Percentiles rank a stretch among this genome's conserved stretches.
phyloP scores from a whole-genome alignment of 306 rosid genomes.

The Erythrophleum fordii region DNA sequence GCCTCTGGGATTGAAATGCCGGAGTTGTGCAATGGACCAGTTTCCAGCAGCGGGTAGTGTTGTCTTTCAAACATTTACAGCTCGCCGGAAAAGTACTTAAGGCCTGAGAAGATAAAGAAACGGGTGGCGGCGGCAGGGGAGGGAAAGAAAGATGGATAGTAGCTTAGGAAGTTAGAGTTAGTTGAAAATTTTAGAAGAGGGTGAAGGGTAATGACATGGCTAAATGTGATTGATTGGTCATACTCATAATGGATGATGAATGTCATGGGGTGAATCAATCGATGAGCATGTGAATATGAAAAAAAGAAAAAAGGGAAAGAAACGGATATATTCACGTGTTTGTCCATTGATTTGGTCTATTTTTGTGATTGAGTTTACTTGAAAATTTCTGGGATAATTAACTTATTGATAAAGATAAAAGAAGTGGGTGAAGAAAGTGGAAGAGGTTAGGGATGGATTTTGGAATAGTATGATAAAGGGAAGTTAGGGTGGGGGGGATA shows the following conservation, averaged over 20 bases:
- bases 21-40: conserved; percentile 72
- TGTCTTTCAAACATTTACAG: conserved; percentile 72
- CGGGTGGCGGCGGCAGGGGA: neutral
- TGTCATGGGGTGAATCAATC: neutral
- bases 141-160: conserved; percentile 5
- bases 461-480: conserved; percentile 16
- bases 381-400: neutral
- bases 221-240: conserved; percentile 45
- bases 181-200: conserved; percentile 31
- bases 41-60: conserved; percentile 77
- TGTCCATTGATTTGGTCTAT: neutral
- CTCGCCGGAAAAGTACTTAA: conserved; percentile 61
- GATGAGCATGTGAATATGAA: neutral
- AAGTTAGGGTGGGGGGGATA: conserved; percentile 31
- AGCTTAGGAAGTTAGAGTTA: conserved; percentile 50
- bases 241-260: conserved; percentile 39
- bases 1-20: conserved; percentile 68
- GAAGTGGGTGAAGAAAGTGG: conserved; percentile 42
- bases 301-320: neutral
- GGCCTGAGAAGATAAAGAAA: neutral
- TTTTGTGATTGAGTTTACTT: neutral
- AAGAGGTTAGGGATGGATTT: conserved; percentile 28
- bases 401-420: conserved; percentile 41
- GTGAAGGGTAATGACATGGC: conserved; percentile 45
- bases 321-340: neutral